Conservation (phyloP, 495 filamentous ascomycete species). For the Collariella sp. region DNA sequence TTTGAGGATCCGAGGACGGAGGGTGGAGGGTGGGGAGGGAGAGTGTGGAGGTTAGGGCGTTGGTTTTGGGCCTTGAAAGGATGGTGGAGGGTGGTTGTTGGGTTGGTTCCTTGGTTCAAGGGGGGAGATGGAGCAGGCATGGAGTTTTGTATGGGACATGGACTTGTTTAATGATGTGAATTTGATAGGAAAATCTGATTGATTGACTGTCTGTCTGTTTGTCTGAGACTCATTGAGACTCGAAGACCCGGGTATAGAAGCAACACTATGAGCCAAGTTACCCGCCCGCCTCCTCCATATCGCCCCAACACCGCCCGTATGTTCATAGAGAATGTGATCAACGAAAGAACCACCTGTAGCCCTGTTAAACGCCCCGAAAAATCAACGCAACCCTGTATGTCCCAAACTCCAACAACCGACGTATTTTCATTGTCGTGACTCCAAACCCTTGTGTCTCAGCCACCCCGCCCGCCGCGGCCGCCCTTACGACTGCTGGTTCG, state of each 20-base stretch:
- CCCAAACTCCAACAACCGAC: neutral
- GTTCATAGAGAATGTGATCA: neutral
- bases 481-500: constrained; percentile 34
- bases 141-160: neutral
- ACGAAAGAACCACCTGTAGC: neutral
- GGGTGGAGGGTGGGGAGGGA: constrained; percentile 54
- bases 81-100: neutral
- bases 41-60: constrained; percentile 80
- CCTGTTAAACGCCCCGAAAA: neutral
- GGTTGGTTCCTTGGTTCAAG: neutral
- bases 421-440: neutral
- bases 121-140: too few species aligned
- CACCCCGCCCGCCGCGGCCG: constrained; percentile 22
- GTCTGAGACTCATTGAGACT: too few species aligned
- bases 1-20: constrained; percentile 66
- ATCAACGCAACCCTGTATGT: neutral
- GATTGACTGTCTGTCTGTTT: too few species aligned
- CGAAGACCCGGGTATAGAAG: too few species aligned
- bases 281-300: neutral
- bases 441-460: neutral
- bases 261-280: too few species aligned
- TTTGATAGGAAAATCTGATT: too few species aligned
- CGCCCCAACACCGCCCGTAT: neutral
- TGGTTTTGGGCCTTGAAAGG: constrained; percentile 62
- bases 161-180: neutral